Conservation (phyloP, 345 rosid genomes). For the Physaria fendleri region DNA sequence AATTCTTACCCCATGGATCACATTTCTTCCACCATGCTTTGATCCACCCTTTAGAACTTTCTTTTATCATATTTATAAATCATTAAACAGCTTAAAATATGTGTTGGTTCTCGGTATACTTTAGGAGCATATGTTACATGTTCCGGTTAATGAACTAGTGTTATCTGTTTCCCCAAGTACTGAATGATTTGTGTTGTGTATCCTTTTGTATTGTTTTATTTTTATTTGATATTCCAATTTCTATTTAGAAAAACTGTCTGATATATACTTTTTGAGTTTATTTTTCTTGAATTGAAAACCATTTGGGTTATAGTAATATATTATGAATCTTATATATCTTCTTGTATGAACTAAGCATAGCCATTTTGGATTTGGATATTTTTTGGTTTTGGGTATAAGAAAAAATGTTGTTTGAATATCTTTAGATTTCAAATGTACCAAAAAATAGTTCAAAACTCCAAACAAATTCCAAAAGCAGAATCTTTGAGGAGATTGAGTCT, state of each 20-base stretch:
- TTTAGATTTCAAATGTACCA: too few relatives aligned
- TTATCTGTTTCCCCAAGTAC: conserved; percentile 3
- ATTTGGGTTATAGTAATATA: too few relatives aligned
- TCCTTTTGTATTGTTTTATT: not conserved
- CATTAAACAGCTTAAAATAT: conserved; percentile 23
- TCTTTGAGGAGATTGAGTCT: too few relatives aligned
- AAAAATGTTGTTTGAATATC: too few relatives aligned
- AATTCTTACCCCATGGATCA: conserved; percentile 78
- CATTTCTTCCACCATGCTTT: conserved; percentile 47
- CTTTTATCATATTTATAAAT: conserved; percentile 14
- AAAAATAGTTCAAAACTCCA: too few relatives aligned
- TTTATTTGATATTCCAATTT: not conserved
- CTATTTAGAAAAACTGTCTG: not conserved
- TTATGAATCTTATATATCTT: too few relatives aligned
- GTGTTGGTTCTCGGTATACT: conserved; percentile 28
- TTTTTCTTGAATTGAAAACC: not conserved
- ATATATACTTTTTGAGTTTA: not conserved
- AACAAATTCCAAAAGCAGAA: too few relatives aligned
- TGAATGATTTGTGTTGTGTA: conserved; percentile 17
- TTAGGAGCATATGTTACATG: conserved; percentile 25
- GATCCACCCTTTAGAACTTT: conserved; percentile 12
- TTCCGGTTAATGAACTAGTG: conserved; percentile 21
- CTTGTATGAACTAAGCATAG: too few relatives aligned
- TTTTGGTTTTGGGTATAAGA: too few relatives aligned
- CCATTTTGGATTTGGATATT: too few relatives aligned